phyloP scores from a whole-genome alignment of 2,329 filamentous ascomycete species.

The Neurospora sp. region DNA sequence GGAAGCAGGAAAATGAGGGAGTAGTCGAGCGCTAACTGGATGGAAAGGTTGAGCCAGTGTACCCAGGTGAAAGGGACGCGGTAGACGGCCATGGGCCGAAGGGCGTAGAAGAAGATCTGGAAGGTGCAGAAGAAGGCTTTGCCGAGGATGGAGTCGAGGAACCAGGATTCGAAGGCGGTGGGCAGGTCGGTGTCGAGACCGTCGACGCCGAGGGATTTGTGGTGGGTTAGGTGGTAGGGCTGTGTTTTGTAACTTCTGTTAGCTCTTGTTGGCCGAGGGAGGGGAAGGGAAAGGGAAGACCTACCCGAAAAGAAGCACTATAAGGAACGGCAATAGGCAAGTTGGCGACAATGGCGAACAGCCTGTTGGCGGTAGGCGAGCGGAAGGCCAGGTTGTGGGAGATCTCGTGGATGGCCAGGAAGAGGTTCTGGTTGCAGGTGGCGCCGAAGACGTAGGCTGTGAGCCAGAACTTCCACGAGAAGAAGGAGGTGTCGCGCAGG shows the following conservation, averaged over 20 bases:
- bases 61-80: constrained; percentile 76
- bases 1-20: constrained; percentile 44
- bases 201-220: constrained; percentile 95
- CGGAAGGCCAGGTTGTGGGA: constrained; percentile 94
- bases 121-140: constrained; percentile 99
- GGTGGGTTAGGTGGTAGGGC: constrained; percentile 96
- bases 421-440: constrained; percentile 95
- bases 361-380: constrained; percentile 65
- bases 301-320: constrained; percentile 86
- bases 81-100: constrained; percentile 93
- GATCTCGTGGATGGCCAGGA: constrained; percentile 97
- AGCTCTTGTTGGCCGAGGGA: constrained; percentile 8
- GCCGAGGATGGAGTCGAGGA: constrained; percentile 88
- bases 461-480: constrained; percentile 75
- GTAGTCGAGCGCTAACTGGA: constrained; percentile 71
- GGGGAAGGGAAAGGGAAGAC: constrained; percentile 9
- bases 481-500: constrained; percentile 66
- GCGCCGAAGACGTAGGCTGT: constrained; percentile 88
- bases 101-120: constrained; percentile 96
- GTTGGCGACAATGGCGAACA: constrained; percentile 89
- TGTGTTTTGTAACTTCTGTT: constrained; percentile 24
- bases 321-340: constrained; percentile 93
- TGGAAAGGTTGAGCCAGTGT: constrained; percentile 69
- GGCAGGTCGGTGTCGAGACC: constrained; percentile 94
- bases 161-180: constrained; percentile 63